phyloP scores from a whole-genome alignment of 768 basidiomycete species.

The Strobilomyces echinocephalus region DNA sequence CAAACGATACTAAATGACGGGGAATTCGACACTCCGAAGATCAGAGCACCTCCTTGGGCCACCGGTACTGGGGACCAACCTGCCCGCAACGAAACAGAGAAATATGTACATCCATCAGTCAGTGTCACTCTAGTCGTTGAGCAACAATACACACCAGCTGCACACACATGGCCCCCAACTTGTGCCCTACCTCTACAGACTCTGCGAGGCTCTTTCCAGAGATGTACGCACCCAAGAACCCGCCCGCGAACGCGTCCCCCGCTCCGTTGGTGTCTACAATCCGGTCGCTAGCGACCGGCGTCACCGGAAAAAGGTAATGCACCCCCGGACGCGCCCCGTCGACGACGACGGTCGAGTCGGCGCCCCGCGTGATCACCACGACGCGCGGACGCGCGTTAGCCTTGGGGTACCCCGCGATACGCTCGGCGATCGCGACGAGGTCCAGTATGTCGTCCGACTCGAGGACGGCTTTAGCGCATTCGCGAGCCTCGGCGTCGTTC shows the following conservation, averaged over 20 bases:
- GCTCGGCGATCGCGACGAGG: constrained; percentile 62
- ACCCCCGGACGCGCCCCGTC: constrained; percentile 43
- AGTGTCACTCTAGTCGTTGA: too few species aligned
- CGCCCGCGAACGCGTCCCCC: constrained; percentile 96
- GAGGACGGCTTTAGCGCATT: constrained; percentile 77
- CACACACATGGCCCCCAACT: constrained; percentile 80
- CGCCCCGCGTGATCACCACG: constrained; percentile 90
- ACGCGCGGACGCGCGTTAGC: constrained; percentile 72
- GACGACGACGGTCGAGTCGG: constrained; percentile 74
- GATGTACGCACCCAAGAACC: constrained; percentile 83
- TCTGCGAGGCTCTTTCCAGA: constrained; percentile 74
- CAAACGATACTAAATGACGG: too few species aligned
- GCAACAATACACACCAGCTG: constrained; percentile 50
- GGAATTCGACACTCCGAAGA: neutral
- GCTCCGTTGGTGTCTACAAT: constrained; percentile 98
- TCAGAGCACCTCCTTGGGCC: constrained; percentile 50
- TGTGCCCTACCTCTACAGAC: constrained; percentile 80
- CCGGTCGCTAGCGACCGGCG: constrained; percentile 49
- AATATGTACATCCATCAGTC: neutral
- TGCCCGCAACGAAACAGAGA: constrained; percentile 14
- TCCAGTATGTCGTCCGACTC: constrained; percentile 63
- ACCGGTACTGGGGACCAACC: constrained; percentile 55
- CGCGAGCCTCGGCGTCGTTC: constrained; percentile 92
- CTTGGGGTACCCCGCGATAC: constrained; percentile 72
- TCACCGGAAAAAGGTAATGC: constrained; percentile 56